Base-by-base conservation (phyloP, 1,139 yeast species). In the Magnusiomyces ingens region DNA sequence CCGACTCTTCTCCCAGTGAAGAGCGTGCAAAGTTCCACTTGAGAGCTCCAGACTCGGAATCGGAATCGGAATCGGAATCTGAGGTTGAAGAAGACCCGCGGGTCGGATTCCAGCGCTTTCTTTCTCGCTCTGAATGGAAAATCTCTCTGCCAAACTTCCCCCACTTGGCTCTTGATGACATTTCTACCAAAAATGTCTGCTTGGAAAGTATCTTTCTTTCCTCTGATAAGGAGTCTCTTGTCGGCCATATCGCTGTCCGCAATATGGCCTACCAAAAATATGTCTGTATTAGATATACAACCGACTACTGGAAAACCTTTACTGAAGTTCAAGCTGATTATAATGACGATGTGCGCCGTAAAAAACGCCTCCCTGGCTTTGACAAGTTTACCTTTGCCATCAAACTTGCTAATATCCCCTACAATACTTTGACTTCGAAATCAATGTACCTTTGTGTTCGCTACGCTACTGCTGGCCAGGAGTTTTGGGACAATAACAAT, bases 401-500 rank as follows among this genome's bases (percentile, higher is more conserved):
- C 57, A 71, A 72, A 49, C 64, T 77, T 43, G 58, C 61, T 53
- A 72, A 64, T 54, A 62, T 67, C 56, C 68, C 71, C 45, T 67
- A 62, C 55, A 67, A 56, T 47, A 61, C 57, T 13, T 62, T 63
- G 58, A 68, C 67, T 56, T 65, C 67, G 55, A 69, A 67, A 59
- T 66, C 63, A 48, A 64, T 67, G 65, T 72, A 57, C 57, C 72
- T 86, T 61, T 87, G 95, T 63, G 76, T 87, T 43, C 76, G 80
- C 54, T 88, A 81, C 65, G 66, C 64, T 48, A 67, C 80, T 29
- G 71, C 72, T 35, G 74, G 75, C 26, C 65, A 68, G 35, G 91
- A 84, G 60, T 79, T 65, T 64, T 89, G 96, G 95, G 96, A 88
- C 68, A 88, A 86, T 70, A 88, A 89, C 67, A 59, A 69, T 42